A percentile compares a stretch with the other conserved stretches of the same genome.
Conservation (phyloP, 257 asterid genomes). For the Solanum dulcamara region DNA sequence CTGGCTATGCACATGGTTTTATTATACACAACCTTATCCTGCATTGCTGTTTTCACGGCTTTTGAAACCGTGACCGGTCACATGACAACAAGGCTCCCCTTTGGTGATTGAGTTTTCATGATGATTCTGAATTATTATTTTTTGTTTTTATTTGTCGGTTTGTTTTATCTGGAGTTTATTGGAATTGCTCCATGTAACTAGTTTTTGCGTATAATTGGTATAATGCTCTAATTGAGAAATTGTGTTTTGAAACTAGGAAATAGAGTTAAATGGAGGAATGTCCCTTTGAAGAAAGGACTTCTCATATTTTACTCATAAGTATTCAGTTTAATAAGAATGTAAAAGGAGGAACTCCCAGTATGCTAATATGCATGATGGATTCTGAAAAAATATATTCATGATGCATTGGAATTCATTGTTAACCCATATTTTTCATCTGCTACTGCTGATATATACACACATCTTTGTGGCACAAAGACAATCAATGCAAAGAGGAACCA, state of each 20-base stretch:
- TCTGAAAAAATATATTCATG: not conserved
- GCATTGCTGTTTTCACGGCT: not conserved
- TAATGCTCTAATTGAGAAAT: not conserved
- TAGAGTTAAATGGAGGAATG: not conserved
- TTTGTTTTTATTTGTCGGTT: not conserved
- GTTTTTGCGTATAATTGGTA: not conserved
- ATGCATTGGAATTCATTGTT: not conserved
- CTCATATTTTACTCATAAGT: not conserved
- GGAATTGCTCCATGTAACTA: not conserved
- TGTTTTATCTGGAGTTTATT: not conserved
- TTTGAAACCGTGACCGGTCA: not conserved
- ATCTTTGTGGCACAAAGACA: not conserved
- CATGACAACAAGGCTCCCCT: not conserved
- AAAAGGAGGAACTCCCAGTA: not conserved
- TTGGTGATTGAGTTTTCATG: not conserved
- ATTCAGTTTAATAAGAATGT: not conserved
- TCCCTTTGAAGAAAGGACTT: not conserved
- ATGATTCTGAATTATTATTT: not conserved
- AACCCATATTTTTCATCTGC: not conserved
- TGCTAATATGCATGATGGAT: not conserved
- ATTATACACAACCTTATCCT: too few species aligned
- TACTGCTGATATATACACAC: not conserved
- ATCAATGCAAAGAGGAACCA: not conserved
- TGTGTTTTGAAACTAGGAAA: not conserved
- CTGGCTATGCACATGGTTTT: not conserved